Percentiles rank a stretch among this genome's conserved stretches.
These are phyloP conservation scores for Parmelia sp. DNA, from an alignment of 495 filamentous ascomycete genomes.

Conservation along the genomic window DNA sequence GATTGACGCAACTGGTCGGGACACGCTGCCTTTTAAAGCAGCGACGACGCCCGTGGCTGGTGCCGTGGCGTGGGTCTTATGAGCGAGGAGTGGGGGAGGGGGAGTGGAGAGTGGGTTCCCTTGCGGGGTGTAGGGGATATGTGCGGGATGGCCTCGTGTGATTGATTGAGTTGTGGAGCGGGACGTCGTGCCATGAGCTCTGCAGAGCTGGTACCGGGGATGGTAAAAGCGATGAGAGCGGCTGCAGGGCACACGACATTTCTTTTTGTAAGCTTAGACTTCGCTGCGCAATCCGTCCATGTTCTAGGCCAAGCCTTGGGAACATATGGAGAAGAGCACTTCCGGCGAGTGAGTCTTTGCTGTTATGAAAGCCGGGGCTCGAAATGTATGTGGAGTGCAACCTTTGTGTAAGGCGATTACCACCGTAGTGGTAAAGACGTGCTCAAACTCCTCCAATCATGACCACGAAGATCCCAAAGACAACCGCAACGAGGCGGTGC, in stretches of 20 bases:
- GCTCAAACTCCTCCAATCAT: slow-evolving; percentile 20
- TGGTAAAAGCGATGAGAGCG: slow-evolving; percentile 20
- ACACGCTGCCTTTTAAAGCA: slow-evolving; percentile 28
- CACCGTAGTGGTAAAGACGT: slow-evolving; percentile 16
- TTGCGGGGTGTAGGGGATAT: slow-evolving; percentile 37
- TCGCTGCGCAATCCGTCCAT: slow-evolving; percentile 36
- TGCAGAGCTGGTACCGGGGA: slow-evolving; percentile 26
- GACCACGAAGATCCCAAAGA: slow-evolving; percentile 30
- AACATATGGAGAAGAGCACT: slow-evolving; percentile 14
- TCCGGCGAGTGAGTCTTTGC: slow-evolving; percentile 47
- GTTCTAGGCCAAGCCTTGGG: slow-evolving; percentile 21
- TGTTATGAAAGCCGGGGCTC: background rate
- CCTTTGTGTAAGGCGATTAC: slow-evolving; percentile 23
- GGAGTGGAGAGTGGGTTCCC: slow-evolving; percentile 38
- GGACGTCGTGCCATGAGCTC: slow-evolving; percentile 29
- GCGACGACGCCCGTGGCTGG: slow-evolving; percentile 46
- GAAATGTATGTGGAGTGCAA: slow-evolving; percentile 15
- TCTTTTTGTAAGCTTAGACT: slow-evolving; percentile 33
- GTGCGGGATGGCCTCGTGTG: slow-evolving; percentile 37
- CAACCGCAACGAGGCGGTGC: slow-evolving; percentile 24
- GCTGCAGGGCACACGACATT: slow-evolving; percentile 28
- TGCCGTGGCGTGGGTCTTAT: slow-evolving; percentile 49
- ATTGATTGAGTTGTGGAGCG: slow-evolving; percentile 24
- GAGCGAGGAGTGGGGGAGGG: slow-evolving; percentile 38
- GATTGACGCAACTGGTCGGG: slow-evolving; percentile 71